Percentiles rank a stretch among this genome's conserved stretches.
Evolutionary conservation across 2,329 filamentous ascomycete genomes (phyloP).

Genomic region (Anthostomella pinea): DNA sequence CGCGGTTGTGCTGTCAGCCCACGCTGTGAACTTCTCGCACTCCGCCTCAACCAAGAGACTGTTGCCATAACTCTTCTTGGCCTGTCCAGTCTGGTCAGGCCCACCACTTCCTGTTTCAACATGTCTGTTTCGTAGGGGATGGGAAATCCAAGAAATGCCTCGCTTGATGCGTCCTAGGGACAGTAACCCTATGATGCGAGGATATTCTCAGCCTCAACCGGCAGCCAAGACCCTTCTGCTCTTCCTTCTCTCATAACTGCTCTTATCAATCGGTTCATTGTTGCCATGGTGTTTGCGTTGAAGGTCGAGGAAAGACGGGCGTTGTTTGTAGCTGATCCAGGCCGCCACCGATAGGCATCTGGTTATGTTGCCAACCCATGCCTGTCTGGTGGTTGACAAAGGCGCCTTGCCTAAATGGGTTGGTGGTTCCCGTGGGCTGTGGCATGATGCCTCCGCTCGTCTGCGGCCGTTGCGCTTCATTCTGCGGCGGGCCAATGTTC

Average conservation of each 20-base stretch:
- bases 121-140: too few species aligned
- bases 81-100: too few species aligned
- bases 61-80: too few species aligned
- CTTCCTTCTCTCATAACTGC: not conserved
- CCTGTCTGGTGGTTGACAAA: conserved; percentile 90
- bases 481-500: conserved; percentile 38
- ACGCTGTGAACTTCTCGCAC: too few species aligned
- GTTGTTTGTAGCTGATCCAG: conserved; percentile 76
- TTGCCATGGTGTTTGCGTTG: conserved; percentile 61
- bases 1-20: too few species aligned
- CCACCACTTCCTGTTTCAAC: too few species aligned
- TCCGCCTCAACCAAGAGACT: too few species aligned
- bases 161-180: conserved; percentile 22
- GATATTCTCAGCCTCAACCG: not conserved
- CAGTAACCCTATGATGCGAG: not conserved
- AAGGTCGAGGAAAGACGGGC: conserved; percentile 82
- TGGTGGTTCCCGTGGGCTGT: conserved; percentile 84
- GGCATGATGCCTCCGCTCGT: conserved; percentile 56
- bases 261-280: conserved; percentile 32
- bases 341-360: conserved; percentile 76
- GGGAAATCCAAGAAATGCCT: conserved; percentile 22
- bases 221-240: conserved; percentile 5
- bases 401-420: conserved; percentile 88
- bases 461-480: conserved; percentile 41
- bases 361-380: conserved; percentile 80